These are phyloP conservation scores for Fraxinus dipetala DNA, from an alignment of 305 asterid genomes.

Conservation along the genomic window DNA sequence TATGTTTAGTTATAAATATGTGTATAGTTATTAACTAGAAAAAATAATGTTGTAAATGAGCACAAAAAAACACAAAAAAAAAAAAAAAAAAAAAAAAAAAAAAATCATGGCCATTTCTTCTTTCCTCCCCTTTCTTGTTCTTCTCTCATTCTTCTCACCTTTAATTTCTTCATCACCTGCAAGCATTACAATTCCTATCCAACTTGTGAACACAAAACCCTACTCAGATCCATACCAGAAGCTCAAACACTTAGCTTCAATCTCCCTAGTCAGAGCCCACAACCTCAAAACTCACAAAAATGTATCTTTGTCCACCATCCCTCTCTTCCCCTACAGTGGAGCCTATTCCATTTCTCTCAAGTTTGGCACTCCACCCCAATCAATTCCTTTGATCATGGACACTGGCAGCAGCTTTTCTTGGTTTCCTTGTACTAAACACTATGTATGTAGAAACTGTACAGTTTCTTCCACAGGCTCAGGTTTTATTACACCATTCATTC, in stretches of 20 bases:
- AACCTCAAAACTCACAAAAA: slow-evolving; percentile 49
- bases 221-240: slow-evolving; percentile 48
- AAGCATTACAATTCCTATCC: slow-evolving; percentile 43
- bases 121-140: slow-evolving; percentile 26
- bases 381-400: slow-evolving; percentile 60
- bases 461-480: slow-evolving; percentile 17
- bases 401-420: slow-evolving; percentile 85
- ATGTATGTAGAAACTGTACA: slow-evolving; percentile 57
- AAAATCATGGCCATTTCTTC: slow-evolving; percentile 42
- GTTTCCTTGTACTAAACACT: slow-evolving; percentile 78
- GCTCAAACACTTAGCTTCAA: slow-evolving; percentile 54
- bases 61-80: no score
- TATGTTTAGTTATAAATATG: no score
- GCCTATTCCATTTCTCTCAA: slow-evolving; percentile 71
- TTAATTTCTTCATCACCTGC: slow-evolving; percentile 31
- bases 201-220: slow-evolving; percentile 38
- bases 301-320: slow-evolving; percentile 44
- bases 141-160: slow-evolving; percentile 30
- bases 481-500: slow-evolving; percentile 50
- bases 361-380: slow-evolving; percentile 86
- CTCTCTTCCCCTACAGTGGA: slow-evolving; percentile 65
- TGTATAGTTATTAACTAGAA: no score
- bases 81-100: not conserved
- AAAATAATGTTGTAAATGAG: no score
- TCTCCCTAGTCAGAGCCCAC: slow-evolving; percentile 71